Conservation (phyloP, 1,284 basidiomycete species). For the Ustilago curta region DNA sequence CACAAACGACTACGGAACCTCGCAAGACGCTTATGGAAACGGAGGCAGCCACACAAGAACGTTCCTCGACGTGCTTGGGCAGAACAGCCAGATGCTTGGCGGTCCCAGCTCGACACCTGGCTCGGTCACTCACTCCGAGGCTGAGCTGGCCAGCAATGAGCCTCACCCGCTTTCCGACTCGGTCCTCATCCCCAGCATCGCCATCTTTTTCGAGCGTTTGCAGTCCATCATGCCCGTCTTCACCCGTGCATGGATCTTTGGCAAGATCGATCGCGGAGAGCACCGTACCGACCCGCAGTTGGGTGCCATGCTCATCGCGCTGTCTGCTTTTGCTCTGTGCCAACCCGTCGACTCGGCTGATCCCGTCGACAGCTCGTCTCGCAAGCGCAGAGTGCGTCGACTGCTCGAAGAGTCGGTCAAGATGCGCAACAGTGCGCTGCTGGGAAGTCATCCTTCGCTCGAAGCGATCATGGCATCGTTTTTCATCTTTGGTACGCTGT, state of each 20-base stretch:
- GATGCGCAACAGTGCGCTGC: constrained; percentile 52
- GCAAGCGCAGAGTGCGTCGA: constrained; percentile 37
- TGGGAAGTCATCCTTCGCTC: constrained; percentile 52
- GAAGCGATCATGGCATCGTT: constrained; percentile 57
- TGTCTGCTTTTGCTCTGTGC: constrained; percentile 59
- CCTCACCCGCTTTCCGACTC: constrained; percentile 56
- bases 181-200: constrained; percentile 61
- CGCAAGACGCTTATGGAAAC: constrained; percentile 21
- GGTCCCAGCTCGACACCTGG: constrained; percentile 37
- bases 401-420: constrained; percentile 51
- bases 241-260: constrained; percentile 59
- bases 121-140: constrained; percentile 28
- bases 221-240: constrained; percentile 68
- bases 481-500: constrained; percentile 63
- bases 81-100: constrained; percentile 35
- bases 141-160: constrained; percentile 28
- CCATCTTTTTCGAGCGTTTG: constrained; percentile 65
- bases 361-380: constrained; percentile 39
- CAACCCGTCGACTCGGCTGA: constrained; percentile 56
- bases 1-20: constrained; percentile 11
- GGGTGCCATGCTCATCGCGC: constrained; percentile 64
- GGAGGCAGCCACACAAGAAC: constrained; percentile 26
- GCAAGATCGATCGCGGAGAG: constrained; percentile 58
- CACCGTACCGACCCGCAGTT: constrained; percentile 61
- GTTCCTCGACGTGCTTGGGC: constrained; percentile 48